Base-by-base conservation (phyloP, 768 basidiomycete genomes). In the Cystobasidium tubakii region DNA sequence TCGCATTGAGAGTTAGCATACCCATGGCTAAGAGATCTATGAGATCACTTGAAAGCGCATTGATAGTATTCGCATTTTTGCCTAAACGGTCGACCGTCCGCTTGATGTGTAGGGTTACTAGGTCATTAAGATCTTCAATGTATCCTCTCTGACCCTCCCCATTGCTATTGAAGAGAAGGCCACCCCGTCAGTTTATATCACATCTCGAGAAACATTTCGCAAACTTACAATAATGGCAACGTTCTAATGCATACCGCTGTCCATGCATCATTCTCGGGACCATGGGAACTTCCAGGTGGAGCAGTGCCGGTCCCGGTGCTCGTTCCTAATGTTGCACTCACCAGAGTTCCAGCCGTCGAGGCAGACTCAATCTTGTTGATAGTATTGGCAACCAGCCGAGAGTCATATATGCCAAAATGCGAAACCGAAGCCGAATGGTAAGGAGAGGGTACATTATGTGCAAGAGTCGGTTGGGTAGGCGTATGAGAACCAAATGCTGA, bases 71-170 rank as follows among this genome's bases (percentile, higher is more conserved):
- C 1, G 77, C 46, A 1, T 60, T 34, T 43, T 46, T 23, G 50
- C 75, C 65, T 2, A 50, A 42, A 27, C 76, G 70, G 0, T 74
- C 54, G 43, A 76, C 63, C 9, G 74, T 77, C 0, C 77, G 74
- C 50, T 77, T 76, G 21, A 77, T 77, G 76, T 79, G 79, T 9
- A 55, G 44, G 6, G 74, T 74, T 39, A 72, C 55, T 1, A 50
- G 44, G 23, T 53, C 65, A 53, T 66, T 60, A 7, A 69, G 31
- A 33, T 79, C 79, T 57, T 79, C 79, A 55, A 79, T 76, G 57
- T 74, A 77, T 1, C 76, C 77, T 44, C 74, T 73, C 21, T 76
- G 66, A 1, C 79, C 79, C 67, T 79, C 78, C 50, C 78, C 79
- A 53, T 79, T 79, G 66, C 77, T 79, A 50, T 23, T 17, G 23